phyloP scores from a whole-genome alignment of 1,284 basidiomycete genomes.

The Leccinum fallax region DNA sequence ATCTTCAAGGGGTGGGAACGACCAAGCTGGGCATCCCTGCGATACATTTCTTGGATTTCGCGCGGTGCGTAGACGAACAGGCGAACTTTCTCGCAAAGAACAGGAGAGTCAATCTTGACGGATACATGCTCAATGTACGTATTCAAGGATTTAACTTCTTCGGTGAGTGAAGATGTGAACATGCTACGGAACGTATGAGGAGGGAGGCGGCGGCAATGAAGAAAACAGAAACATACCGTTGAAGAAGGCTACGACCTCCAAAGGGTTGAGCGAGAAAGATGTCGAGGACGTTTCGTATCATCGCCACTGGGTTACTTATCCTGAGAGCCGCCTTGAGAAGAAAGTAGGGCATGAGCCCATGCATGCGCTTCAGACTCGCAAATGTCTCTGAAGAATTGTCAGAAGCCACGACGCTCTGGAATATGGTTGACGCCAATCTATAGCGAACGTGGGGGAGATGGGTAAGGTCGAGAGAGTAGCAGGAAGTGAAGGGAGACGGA shows the following conservation, averaged over 20 bases:
- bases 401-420: conserved; percentile 91
- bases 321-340: conserved; percentile 90
- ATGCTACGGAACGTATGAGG: conserved; percentile 56
- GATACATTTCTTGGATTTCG: conserved; percentile 85
- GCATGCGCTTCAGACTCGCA: conserved; percentile 87
- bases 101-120: conserved; percentile 86
- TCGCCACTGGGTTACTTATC: conserved; percentile 94
- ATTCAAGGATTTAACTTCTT: conserved; percentile 84
- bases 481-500: conserved; percentile 43
- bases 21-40: conserved; percentile 72
- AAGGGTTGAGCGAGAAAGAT: conserved; percentile 98
- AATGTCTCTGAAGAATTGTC: conserved; percentile 93
- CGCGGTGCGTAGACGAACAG: conserved; percentile 85
- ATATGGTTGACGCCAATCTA: conserved; percentile 91
- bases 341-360: conserved; percentile 98
- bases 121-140: conserved; percentile 87
- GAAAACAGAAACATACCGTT: conserved; percentile 56
- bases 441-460: conserved; percentile 6
- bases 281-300: conserved; percentile 92
- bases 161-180: conserved; percentile 90
- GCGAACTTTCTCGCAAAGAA: conserved; percentile 87
- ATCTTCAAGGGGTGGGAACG: conserved; percentile 72
- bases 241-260: conserved; percentile 88
- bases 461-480: conserved; percentile 16
- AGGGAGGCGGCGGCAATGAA: neutral